Base-by-base conservation (phyloP, 208 protist species). In the Leishmania tropica region DNA sequence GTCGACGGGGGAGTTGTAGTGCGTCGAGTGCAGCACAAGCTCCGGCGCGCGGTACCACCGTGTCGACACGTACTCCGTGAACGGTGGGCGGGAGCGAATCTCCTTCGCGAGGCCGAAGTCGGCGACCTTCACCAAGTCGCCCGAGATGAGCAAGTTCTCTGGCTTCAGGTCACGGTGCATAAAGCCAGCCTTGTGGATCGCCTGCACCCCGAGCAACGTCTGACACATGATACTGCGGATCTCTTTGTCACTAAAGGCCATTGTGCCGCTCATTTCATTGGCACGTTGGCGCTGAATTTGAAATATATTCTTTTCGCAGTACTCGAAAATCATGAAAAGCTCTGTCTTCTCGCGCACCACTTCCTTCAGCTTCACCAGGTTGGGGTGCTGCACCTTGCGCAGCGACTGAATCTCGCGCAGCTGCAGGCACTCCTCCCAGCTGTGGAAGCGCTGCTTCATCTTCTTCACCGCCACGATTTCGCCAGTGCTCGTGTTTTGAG, bases 391-490 rank as follows among this genome's bases (percentile, higher is more conserved):
- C 42, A 99, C 81, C 83, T 99, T 99, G 37, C 97, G 91, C 45
- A 99, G 88, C 35, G 96, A 96, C 83, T 99, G 97, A 58, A 99
- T 97, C 83, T 99, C 99, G 24, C 96, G 91, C 72, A 99, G 89
- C 82, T 99, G 92, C 70, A 99, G 85, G 83, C 99, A 99, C 86
- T 99, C 99, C 67, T 99, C 95, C 98, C 98, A 99, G 73, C 92
- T 98, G 81, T 97, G 97, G 85, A 99, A 99, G 48, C 98, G 98
- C 86, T 98, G 93, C 90, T 99, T 99, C 98, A 99, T 99, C 84
- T 98, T 99, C 85, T 99, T 99, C 42, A 99, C 99, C 11, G 99
- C 99, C 13, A 99, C 98, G 35, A 99, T 90, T 75, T 99, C 98
- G 10, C 92, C 92, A 0, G 87, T 99, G 24, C 92, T 60, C 11